A percentile compares a stretch with the other conserved stretches of the same genome.
Conservation (phyloP, 2,329 filamentous ascomycete genomes). For the Talaromyces sp. region DNA sequence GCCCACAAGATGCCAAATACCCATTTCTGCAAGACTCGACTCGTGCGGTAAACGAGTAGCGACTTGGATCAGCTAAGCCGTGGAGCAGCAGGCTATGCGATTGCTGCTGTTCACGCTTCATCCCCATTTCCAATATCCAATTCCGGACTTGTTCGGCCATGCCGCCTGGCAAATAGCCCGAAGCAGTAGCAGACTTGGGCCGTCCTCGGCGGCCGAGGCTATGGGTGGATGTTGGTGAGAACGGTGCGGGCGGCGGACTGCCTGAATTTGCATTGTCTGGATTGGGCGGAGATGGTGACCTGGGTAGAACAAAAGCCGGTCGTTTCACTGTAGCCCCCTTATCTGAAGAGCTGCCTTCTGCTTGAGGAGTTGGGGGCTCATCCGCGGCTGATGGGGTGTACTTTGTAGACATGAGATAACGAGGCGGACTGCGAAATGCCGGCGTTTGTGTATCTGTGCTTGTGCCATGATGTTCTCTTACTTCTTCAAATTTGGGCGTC, state of each 20-base stretch:
- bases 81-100: background rate
- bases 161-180: conserved; percentile 30
- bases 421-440: conserved; percentile 23
- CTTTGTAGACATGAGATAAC: conserved; percentile 23
- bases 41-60: conserved; percentile 2
- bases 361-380: conserved; percentile 1
- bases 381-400: conserved; percentile 16
- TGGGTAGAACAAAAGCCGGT: conserved; percentile 34
- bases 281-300: conserved; percentile 26
- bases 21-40: conserved; percentile 1
- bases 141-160: conserved; percentile 38
- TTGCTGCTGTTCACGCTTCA: conserved; percentile 21
- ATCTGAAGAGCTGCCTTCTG: conserved; percentile 13
- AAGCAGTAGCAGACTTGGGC: conserved; percentile 13
- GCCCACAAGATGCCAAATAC: conserved; percentile 7
- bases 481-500: conserved; percentile 14
- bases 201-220: conserved; percentile 25
- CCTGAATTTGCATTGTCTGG: conserved; percentile 11
- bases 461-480: conserved; percentile 7
- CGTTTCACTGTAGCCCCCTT: conserved; percentile 22
- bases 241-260: conserved; percentile 23
- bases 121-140: conserved; percentile 36
- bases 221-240: conserved; percentile 30
- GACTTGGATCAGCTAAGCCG: background rate
- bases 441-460: conserved; percentile 4